These are phyloP conservation scores for Phaeosphaeria sp. DNA, from an alignment of 2,329 filamentous ascomycete genomes.

Conservation along the genomic window DNA sequence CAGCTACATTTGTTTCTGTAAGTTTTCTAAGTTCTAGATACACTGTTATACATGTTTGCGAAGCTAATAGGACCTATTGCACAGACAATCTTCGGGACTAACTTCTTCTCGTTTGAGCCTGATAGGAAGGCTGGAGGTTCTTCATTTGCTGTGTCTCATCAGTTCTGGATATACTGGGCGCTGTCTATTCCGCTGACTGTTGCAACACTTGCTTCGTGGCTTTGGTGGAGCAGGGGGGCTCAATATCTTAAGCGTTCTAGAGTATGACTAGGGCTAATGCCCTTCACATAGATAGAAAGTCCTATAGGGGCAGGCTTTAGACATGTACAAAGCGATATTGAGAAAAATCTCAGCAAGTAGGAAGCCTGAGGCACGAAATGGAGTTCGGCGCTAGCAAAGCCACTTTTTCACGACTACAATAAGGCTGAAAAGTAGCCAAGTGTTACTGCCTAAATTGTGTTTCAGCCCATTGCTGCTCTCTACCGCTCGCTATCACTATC, in stretches of 20 bases:
- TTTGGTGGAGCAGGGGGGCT: slow-evolving; percentile 15
- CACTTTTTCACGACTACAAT: too few species aligned
- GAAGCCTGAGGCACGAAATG: too few species aligned
- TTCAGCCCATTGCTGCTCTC: too few species aligned
- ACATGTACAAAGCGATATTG: too few species aligned
- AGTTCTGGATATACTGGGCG: slow-evolving; percentile 26
- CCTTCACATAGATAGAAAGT: too few species aligned
- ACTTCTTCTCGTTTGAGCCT: slow-evolving; percentile 20
- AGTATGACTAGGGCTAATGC: too few species aligned
- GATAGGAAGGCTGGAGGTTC: neutral
- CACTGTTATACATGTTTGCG: neutral
- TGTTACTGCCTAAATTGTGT: too few species aligned
- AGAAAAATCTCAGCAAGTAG: too few species aligned
- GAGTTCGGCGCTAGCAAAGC: too few species aligned
- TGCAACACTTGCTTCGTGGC: slow-evolving; percentile 21
- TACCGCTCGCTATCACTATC: too few species aligned
- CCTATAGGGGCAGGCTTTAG: too few species aligned
- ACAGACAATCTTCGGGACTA: slow-evolving; percentile 18
- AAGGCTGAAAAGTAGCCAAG: too few species aligned
- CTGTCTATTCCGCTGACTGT: slow-evolving; percentile 19
- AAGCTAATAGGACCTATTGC: neutral
- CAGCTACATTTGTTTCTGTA: slow-evolving; percentile 29
- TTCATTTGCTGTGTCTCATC: slow-evolving; percentile 12
- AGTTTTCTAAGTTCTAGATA: neutral
- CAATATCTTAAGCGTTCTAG: neutral